Evolutionary conservation across 2,329 filamentous ascomycete genomes (phyloP).

Genomic region (Neurospora sp.): DNA sequence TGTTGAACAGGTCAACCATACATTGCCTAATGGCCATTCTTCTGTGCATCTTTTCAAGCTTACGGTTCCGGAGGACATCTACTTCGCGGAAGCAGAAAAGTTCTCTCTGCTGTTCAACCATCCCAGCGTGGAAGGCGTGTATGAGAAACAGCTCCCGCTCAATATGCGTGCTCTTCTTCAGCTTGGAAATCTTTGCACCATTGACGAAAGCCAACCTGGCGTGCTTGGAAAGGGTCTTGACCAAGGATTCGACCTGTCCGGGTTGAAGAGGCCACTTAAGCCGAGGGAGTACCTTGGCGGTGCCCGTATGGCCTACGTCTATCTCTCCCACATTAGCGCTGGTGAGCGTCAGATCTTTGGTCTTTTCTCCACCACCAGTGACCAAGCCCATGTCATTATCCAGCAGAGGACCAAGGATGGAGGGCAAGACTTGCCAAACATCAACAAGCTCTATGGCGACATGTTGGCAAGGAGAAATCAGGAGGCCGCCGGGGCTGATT

Average conservation of each 20-base stretch:
- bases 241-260: slow-evolving; percentile 79
- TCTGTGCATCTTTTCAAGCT: slow-evolving; percentile 93
- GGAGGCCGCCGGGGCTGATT: slow-evolving; percentile 58
- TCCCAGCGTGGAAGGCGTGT: slow-evolving; percentile 90
- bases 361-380: slow-evolving; percentile 73
- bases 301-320: slow-evolving; percentile 71
- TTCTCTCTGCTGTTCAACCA: slow-evolving; percentile 81
- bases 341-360: slow-evolving; percentile 91
- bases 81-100: slow-evolving; percentile 75
- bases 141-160: slow-evolving; percentile 85
- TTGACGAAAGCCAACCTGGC: slow-evolving; percentile 82
- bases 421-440: slow-evolving; percentile 75
- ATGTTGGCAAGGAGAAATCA: slow-evolving; percentile 55
- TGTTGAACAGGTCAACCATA: slow-evolving; percentile 89
- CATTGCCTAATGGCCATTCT: slow-evolving; percentile 86
- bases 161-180: slow-evolving; percentile 81
- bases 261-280: slow-evolving; percentile 60
- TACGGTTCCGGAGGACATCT: slow-evolving; percentile 79
- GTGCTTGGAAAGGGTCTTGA: slow-evolving; percentile 89
- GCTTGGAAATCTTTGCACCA: slow-evolving; percentile 83
- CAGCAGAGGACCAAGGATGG: slow-evolving; percentile 72
- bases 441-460: slow-evolving; percentile 80
- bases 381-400: slow-evolving; percentile 80
- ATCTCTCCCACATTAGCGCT: slow-evolving; percentile 83
- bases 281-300: slow-evolving; percentile 62